Base-by-base conservation (phyloP, 345 rosid species). In the Populus pruinosa region DNA sequence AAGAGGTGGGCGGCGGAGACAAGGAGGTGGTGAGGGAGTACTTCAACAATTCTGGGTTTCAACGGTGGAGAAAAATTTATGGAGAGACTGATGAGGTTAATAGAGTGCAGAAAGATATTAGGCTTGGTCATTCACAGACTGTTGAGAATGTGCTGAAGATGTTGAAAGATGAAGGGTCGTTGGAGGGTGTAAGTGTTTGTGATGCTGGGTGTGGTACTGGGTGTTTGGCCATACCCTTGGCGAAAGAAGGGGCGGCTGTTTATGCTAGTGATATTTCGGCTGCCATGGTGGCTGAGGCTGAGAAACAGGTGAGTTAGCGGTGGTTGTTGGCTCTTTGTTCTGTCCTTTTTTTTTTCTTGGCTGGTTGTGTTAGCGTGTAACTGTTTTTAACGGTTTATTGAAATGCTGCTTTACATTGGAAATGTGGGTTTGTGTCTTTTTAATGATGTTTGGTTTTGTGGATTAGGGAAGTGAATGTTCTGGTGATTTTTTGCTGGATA, bases 201-300 rank as follows among this genome's bases (percentile, higher is more conserved):
- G 99, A 93, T 66, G 98, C 97, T 1, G 96, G 99, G 1, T 96
- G 99, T 29, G 99, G 99, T 16, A 92, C 97, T 0, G 98, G 97
- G 1, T 79, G 79, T 36, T 93, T 93, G 33, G 76, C 95, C 21
- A 90, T 91, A 79, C 99, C 98, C 5, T 83, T 96, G 50, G 95
- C 97, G 5, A 91, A 89, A 83, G 92, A 89, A 87, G 99, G 98
- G 1, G 97, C 99, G 2, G 36, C 87, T 61, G 99, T 96, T 62
- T 91, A 80, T 21, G 97, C 98, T 16, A 91, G 92, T 67, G 98
- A 93, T 77, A 96, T 96, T 79, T 96, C 98, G 18, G 92, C 98
- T 3, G 93, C 98, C 18, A 96, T 93, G 97, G 96, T 96, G 31
- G 87, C 93, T 2, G 98, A 96, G 84, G 99, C 99, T 47, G 79